Base-by-base conservation (phyloP, 495 filamentous ascomycete species). In the Astrothelium macrocarpum region DNA sequence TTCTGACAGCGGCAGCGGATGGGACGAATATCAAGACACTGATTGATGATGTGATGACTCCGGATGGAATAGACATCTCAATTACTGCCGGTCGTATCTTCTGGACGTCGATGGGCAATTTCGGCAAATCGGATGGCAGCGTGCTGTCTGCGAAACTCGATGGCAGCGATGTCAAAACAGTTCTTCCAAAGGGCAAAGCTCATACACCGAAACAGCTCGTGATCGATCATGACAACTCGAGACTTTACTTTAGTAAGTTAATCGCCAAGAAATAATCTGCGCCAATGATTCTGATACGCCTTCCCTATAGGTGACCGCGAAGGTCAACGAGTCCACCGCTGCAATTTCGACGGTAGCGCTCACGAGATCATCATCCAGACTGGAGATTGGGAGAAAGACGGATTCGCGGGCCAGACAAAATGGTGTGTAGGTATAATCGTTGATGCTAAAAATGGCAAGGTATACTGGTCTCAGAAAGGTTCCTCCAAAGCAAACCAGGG, bases 391-490 rank as follows among this genome's bases (percentile, higher is more conserved):
- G 26, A 66, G 53, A 20, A 32, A 45, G 39, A 72, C 20, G 31
- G 64, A 14, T 31, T 32, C 14, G 62, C 67, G 0, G 75, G 79
- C 67, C 71, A 77, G 65, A 71, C 64, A 0, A 71, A 70, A 0
- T 84, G 81, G 82, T 82, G 79, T 66, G 81, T 84, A 5, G 81
- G 83, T 0, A 75, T 85, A 32, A 69, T 75, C 0, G 60, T 85
- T 36, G 74, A 77, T 45, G 62, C 60, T 0, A 59, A 66, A 1
- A 70, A 65, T 9, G 74, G 73, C 1, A 68, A 78, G 29, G 60
- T 85, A n/a, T 84, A 81, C 70, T 84, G 81, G 81, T 80, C 81
- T 0, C 83, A 84, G 62, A 84, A 84, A 67, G 83, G 82, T 0
- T 74, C 72, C 4, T 74, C 73, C 26, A 84, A 84, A 62, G 75